phyloP scores from a whole-genome alignment of 2,329 filamentous ascomycete genomes.

The Aureobasidium namibiae region DNA sequence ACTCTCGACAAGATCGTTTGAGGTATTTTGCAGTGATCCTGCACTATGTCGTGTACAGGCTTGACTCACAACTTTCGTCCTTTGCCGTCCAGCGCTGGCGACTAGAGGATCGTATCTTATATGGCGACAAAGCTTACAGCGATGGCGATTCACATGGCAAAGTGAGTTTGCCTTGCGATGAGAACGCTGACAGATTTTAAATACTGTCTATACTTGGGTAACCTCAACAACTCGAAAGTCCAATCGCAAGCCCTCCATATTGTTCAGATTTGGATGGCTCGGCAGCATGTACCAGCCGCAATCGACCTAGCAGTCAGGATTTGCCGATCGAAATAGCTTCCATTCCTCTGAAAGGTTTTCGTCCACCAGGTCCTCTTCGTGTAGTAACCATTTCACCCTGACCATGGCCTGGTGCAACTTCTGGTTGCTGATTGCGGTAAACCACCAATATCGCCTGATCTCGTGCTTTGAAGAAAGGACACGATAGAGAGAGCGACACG shows the following conservation, averaged over 20 bases:
- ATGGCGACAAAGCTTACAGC: too few species aligned
- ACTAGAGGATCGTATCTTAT: not conserved
- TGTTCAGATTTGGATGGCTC: too few species aligned
- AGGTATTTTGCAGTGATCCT: not conserved
- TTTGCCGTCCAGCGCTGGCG: not conserved
- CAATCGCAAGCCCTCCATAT: too few species aligned
- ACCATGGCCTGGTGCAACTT: constrained; percentile 3
- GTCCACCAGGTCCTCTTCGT: not conserved
- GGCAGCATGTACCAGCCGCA: too few species aligned
- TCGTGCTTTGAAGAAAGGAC: not conserved
- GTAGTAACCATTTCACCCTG: not conserved
- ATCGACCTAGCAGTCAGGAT: not conserved
- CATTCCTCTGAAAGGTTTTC: not conserved
- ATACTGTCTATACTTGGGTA: too few species aligned
- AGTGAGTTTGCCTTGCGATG: too few species aligned
- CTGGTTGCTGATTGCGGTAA: not conserved
- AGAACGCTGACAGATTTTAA: too few species aligned
- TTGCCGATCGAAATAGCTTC: not conserved
- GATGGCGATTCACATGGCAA: too few species aligned
- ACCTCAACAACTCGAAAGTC: too few species aligned
- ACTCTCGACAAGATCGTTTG: not conserved
- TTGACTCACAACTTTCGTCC: not conserved
- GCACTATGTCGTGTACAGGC: not conserved
- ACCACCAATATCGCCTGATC: not conserved
- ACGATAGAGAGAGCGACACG: constrained; percentile 16